Evolutionary conservation across 345 rosid genomes (phyloP).

Genomic region (Mangifera indica): DNA sequence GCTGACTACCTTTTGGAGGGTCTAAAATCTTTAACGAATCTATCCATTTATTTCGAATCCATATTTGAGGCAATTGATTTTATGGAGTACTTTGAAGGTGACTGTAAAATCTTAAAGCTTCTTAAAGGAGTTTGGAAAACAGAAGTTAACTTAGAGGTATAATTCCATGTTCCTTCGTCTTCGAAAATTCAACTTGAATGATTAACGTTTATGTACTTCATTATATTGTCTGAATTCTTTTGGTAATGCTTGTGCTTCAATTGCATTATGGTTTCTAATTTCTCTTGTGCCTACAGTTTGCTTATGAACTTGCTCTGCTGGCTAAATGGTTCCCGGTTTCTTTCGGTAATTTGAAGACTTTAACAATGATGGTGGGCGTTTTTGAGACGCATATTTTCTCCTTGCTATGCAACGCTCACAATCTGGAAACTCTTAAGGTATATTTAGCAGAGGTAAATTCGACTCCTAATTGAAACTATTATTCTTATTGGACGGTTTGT

Average conservation of each 20-base stretch:
- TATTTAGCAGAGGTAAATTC: neutral
- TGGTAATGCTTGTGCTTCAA: neutral
- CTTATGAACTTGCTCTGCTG: neutral
- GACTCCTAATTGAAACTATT: neutral
- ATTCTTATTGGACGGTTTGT: neutral
- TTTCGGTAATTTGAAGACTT: neutral
- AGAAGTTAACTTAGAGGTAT: neutral
- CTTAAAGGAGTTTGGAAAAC: neutral
- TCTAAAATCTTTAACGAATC: neutral
- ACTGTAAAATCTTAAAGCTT: neutral
- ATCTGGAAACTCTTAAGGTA: neutral
- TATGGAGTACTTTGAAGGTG: neutral
- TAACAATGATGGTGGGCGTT: neutral
- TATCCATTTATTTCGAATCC: neutral
- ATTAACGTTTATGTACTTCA: neutral
- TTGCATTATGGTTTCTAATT: neutral
- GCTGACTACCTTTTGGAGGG: neutral
- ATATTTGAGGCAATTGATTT: neutral
- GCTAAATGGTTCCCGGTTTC: neutral
- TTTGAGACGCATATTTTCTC: neutral
- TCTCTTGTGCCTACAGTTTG: neutral
- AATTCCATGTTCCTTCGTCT: no score
- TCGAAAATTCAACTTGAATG: neutral
- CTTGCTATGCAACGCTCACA: neutral
- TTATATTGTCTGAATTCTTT: neutral